Evolutionary conservation across 805 yeast species (phyloP).

Genomic region (Blastobotrys robertii): DNA sequence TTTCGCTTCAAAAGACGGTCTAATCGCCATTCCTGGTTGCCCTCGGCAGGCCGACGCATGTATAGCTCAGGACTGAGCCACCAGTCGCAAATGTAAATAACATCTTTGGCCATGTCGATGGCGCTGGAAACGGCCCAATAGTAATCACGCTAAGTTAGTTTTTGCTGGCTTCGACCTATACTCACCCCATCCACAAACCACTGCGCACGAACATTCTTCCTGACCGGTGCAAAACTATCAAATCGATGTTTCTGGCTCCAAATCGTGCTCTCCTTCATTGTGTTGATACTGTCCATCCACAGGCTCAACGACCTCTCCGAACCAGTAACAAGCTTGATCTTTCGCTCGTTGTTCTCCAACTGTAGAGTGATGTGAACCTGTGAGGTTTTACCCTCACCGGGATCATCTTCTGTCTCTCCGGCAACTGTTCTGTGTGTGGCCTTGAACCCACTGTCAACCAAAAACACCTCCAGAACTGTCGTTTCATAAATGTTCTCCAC

Average conservation of each 20-base stretch:
- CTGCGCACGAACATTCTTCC: conserved; percentile 80
- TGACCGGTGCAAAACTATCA: conserved; percentile 84
- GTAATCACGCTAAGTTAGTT: conserved; percentile 51
- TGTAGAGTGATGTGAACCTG: conserved; percentile 18
- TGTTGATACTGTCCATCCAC: conserved; percentile 68
- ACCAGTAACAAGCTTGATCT: conserved; percentile 46
- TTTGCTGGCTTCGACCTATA: conserved; percentile 11
- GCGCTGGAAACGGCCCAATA: conserved; percentile 96
- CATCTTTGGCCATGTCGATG: conserved; percentile 85
- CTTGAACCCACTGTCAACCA: conserved; percentile 71
- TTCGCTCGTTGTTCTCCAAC: conserved; percentile 31
- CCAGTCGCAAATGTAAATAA: conserved; percentile 94
- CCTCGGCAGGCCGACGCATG: conserved; percentile 87
- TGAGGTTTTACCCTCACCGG: conserved; percentile 11
- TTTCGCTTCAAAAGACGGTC: conserved; percentile 81
- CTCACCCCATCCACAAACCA: conserved; percentile 82
- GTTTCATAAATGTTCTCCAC: conserved; percentile 83
- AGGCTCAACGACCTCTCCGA: conserved; percentile 70
- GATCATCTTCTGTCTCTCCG: conserved; percentile 15
- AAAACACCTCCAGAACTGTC: conserved; percentile 80
- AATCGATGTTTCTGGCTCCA: conserved; percentile 77
- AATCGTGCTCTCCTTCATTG: conserved; percentile 54
- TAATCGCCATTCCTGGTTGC: conserved; percentile 87
- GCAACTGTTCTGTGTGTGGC: conserved; percentile 32
- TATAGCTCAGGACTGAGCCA: conserved; percentile 95